These are phyloP conservation scores for Fusarium sp. DNA, from an alignment of 2,329 filamentous ascomycete genomes.

Conservation along the genomic window DNA sequence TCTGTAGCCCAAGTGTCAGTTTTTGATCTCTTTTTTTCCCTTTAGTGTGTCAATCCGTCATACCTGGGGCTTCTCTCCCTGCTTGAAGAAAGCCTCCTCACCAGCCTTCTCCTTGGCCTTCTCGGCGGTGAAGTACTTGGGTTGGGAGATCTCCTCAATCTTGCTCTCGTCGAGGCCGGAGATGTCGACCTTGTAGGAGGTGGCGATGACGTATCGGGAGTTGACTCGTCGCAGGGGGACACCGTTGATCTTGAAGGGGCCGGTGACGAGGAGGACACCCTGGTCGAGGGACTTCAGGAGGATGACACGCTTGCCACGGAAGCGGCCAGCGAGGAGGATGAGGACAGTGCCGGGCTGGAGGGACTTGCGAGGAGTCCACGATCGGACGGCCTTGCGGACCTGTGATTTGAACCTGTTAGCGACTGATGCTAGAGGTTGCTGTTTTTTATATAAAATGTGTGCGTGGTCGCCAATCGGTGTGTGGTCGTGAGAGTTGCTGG, in stretches of 20 bases:
- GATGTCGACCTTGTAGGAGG: conserved; percentile 86
- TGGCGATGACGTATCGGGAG: conserved; percentile 93
- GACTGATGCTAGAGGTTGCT: conserved; percentile 21
- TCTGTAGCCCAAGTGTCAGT: conserved; percentile 68
- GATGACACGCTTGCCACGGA: conserved; percentile 99
- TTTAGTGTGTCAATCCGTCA: not conserved
- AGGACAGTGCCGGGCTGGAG: conserved; percentile 96
- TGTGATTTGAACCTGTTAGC: conserved; percentile 60
- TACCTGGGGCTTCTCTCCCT: conserved; percentile 98
- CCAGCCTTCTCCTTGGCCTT: conserved; percentile 95
- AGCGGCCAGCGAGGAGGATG: conserved; percentile 98
- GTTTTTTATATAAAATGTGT: not conserved
- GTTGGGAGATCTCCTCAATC: conserved; percentile 80
- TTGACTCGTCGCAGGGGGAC: conserved; percentile 96
- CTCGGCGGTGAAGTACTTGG: conserved; percentile 96
- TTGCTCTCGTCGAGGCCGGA: conserved; percentile 90
- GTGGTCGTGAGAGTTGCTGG: conserved; percentile 14
- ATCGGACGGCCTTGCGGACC: conserved; percentile 94
- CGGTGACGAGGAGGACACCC: conserved; percentile 98
- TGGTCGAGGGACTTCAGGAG: conserved; percentile 98
- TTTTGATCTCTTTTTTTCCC: not conserved
- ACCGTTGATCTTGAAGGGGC: conserved; percentile 99
- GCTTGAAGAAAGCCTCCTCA: conserved; percentile 99
- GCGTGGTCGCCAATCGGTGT: conserved; percentile 32
- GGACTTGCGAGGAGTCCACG: conserved; percentile 87